Percentiles rank a stretch among this genome's conserved stretches.
phyloP scores from a whole-genome alignment of 75 land plant species.

The Sequoia sempervirens region DNA sequence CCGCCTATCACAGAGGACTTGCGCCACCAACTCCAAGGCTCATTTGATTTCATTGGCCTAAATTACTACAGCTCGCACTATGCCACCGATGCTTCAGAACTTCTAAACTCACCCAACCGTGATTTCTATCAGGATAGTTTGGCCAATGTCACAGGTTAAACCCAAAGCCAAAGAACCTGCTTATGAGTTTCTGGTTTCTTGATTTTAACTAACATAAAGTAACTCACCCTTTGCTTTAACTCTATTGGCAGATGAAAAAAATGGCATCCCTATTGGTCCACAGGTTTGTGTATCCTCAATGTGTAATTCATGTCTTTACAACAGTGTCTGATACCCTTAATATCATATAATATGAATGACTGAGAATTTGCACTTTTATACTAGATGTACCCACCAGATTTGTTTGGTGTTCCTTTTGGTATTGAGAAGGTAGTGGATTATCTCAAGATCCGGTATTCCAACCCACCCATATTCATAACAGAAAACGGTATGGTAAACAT shows the following conservation, averaged over 20 bases:
- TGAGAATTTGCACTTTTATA: neutral
- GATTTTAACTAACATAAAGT: neutral
- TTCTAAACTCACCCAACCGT: neutral
- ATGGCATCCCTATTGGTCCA: constrained; percentile 34
- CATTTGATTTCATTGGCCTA: no score
- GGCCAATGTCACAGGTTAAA: neutral
- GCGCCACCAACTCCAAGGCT: no score
- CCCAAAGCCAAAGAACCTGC: neutral
- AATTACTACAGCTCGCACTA: neutral
- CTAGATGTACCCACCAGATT: constrained; percentile 27
- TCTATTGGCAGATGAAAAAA: constrained; percentile 18
- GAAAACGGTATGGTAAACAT: no score
- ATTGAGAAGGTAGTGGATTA: constrained; percentile 29
- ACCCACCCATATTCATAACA: no score
- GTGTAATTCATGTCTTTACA: no score
- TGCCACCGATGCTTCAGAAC: neutral
- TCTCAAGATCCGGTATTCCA: no score
- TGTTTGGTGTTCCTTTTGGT: constrained; percentile 43
- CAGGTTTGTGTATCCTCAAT: constrained; percentile 15
- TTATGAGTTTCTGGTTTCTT: neutral
- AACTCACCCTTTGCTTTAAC: neutral
- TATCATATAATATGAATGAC: no score
- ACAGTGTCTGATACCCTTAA: no score
- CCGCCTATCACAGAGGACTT: neutral
- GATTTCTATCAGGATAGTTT: neutral